A percentile compares a stretch with the other conserved stretches of the same genome.
phyloP scores from a whole-genome alignment of 1,284 basidiomycete genomes.

The Veloporphyrellus conicus region DNA sequence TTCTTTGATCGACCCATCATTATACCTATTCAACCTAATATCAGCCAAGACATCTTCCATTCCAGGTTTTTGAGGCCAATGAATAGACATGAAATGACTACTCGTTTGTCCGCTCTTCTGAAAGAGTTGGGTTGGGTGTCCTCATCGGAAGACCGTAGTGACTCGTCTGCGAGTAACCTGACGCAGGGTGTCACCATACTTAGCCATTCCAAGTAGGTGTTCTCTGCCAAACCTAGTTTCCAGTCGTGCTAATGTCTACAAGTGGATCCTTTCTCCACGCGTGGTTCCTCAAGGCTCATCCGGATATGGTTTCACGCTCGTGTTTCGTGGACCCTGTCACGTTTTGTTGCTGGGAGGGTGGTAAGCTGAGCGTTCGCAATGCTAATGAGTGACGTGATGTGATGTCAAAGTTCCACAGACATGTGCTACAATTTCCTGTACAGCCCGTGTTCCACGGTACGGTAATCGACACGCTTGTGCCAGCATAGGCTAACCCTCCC shows the following conservation, averaged over 20 bases:
- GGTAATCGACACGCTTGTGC: slow-evolving; percentile 21
- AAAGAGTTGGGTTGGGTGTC: slow-evolving; percentile 62
- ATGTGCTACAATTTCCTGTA: slow-evolving; percentile 88
- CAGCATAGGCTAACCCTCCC: slow-evolving; percentile 11
- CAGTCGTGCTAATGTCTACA: neutral
- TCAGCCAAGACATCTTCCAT: slow-evolving; percentile 82
- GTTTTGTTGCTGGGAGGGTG: slow-evolving; percentile 89
- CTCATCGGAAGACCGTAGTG: slow-evolving; percentile 16
- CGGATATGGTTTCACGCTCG: slow-evolving; percentile 65
- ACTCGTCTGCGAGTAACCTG: slow-evolving; percentile 1
- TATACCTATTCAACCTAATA: slow-evolving; percentile 77
- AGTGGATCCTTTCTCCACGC: slow-evolving; percentile 75
- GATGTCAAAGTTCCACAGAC: slow-evolving; percentile 43
- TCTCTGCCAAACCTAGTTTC: neutral
- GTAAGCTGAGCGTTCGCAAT: slow-evolving; percentile 36
- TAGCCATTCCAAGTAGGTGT: slow-evolving; percentile 81
- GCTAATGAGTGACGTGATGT: neutral
- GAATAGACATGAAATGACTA: slow-evolving; percentile 55
- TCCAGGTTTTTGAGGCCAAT: slow-evolving; percentile 68
- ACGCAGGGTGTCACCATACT: slow-evolving; percentile 63
- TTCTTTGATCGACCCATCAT: slow-evolving; percentile 72
- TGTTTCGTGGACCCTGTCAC: slow-evolving; percentile 88
- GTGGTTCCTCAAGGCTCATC: slow-evolving; percentile 79
- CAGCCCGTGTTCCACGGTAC: slow-evolving; percentile 55
- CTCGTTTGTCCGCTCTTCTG: slow-evolving; percentile 58